Conservation (phyloP, 352 stramenopile genomes). For the Phytopythium mirpurense region DNA sequence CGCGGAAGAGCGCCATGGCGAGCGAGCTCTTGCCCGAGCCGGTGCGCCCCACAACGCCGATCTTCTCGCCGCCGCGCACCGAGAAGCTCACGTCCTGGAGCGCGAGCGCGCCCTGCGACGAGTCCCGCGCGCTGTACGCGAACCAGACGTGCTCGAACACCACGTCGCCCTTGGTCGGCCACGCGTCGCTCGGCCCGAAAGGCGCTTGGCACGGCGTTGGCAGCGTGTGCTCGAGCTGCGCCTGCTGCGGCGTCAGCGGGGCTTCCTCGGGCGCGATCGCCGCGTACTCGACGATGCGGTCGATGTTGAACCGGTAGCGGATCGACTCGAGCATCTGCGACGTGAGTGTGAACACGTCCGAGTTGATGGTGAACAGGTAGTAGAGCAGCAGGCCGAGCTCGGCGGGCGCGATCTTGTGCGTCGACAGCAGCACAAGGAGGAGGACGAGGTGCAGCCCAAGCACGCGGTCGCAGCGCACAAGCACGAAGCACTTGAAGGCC, state of each 20-base stretch:
- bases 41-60: slow-evolving; percentile 56
- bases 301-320: slow-evolving; percentile 28
- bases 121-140: slow-evolving; percentile 33
- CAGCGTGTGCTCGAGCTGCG: slow-evolving; percentile 19
- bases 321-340: slow-evolving; percentile 22
- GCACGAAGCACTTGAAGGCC: slow-evolving; percentile 26
- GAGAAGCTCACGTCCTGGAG: slow-evolving; percentile 47
- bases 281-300: slow-evolving; percentile 38
- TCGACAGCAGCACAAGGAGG: slow-evolving; percentile 26
- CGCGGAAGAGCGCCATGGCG: slow-evolving; percentile 50
- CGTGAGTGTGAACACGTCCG: slow-evolving; percentile 28
- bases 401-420: slow-evolving; percentile 24
- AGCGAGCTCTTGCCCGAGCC: slow-evolving; percentile 56
- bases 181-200: slow-evolving; percentile 14
- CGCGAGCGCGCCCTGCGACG: slow-evolving; percentile 14
- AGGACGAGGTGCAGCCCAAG: slow-evolving; percentile 31
- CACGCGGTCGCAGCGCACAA: slow-evolving; percentile 29
- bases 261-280: slow-evolving; percentile 7
- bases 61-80: slow-evolving; percentile 41
- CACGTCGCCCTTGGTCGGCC: slow-evolving; percentile 24
- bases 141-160: slow-evolving; percentile 41
- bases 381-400: slow-evolving; percentile 39
- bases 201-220: slow-evolving; percentile 13
- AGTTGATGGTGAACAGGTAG: slow-evolving; percentile 41
- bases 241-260: neutral